Conservation (phyloP, 495 filamentous ascomycete genomes). For the Durotheca rogersii region DNA sequence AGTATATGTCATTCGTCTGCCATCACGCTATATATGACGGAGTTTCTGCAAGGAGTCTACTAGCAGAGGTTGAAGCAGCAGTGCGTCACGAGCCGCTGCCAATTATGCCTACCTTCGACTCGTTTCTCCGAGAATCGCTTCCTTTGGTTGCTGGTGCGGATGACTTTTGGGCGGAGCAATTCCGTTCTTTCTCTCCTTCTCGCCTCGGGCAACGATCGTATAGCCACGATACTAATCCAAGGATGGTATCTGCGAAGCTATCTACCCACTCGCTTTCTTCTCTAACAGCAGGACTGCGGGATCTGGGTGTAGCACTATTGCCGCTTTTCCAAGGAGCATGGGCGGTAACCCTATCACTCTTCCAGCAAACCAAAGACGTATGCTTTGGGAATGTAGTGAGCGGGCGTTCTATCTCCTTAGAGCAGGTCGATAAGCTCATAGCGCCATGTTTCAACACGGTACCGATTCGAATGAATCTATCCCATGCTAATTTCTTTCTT, state of each 20-base stretch:
- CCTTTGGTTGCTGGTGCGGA: conserved; percentile 43
- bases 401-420: conserved; percentile 64
- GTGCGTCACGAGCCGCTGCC: conserved; percentile 49
- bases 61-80: conserved; percentile 62
- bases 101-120: conserved; percentile 45
- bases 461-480: conserved; percentile 65
- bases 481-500: conserved; percentile 43
- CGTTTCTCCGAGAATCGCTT: conserved; percentile 38
- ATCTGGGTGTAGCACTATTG: conserved; percentile 60
- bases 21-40: conserved; percentile 86
- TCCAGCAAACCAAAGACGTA: conserved; percentile 59
- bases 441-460: conserved; percentile 89
- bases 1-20: conserved; percentile 59
- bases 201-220: conserved; percentile 34
- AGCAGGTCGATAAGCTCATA: conserved; percentile 68
- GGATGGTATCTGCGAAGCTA: background rate
- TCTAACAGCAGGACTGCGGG: conserved; percentile 50
- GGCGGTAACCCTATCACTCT: conserved; percentile 57
- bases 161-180: conserved; percentile 60
- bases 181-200: conserved; percentile 52
- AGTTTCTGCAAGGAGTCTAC: conserved; percentile 61
- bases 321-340: conserved; percentile 68
- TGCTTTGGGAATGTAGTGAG: conserved; percentile 81
- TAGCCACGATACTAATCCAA: background rate
- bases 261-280: conserved; percentile 38